These are phyloP conservation scores for Sphaerulina vaccinii DNA, from an alignment of 2,329 filamentous ascomycete genomes.

Conservation along the genomic window DNA sequence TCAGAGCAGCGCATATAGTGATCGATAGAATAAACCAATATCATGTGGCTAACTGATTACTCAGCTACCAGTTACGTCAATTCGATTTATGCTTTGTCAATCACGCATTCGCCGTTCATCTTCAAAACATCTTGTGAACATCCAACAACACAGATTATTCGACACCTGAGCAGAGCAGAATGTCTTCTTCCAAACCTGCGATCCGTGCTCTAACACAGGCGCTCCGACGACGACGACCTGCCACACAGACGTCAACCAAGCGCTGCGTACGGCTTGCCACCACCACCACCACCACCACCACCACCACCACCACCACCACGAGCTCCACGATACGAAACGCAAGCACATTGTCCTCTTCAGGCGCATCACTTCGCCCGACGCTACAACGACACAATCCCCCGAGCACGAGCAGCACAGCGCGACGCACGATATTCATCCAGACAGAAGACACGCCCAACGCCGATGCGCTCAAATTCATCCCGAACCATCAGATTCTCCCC, in stretches of 20 bases:
- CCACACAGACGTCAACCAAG: neutral
- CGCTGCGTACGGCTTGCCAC: neutral
- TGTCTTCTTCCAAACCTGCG: neutral
- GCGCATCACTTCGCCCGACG: constrained; percentile 26
- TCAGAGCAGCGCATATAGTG: constrained; percentile 24
- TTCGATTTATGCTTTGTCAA: neutral
- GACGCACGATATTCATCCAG: constrained; percentile 92
- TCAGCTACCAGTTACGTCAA: neutral
- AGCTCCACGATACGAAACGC: constrained; percentile 13
- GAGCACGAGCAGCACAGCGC: constrained; percentile 26
- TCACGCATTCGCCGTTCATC: too few species aligned
- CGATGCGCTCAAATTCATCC: constrained; percentile 93
- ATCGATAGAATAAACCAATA: constrained; percentile 3
- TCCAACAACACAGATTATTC: neutral
- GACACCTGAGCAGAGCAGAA: neutral
- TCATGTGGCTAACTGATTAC: neutral
- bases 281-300: neutral
- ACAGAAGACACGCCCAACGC: constrained; percentile 91
- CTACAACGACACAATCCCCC: constrained; percentile 25
- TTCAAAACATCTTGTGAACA: too few species aligned
- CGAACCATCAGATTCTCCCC: constrained; percentile 83
- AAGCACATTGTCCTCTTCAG: constrained; percentile 27
- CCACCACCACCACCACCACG: neutral
- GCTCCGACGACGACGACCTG: neutral
- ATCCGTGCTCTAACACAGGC: neutral